Base-by-base conservation (phyloP, 768 basidiomycete genomes). In the Lentinula aciculospora region DNA sequence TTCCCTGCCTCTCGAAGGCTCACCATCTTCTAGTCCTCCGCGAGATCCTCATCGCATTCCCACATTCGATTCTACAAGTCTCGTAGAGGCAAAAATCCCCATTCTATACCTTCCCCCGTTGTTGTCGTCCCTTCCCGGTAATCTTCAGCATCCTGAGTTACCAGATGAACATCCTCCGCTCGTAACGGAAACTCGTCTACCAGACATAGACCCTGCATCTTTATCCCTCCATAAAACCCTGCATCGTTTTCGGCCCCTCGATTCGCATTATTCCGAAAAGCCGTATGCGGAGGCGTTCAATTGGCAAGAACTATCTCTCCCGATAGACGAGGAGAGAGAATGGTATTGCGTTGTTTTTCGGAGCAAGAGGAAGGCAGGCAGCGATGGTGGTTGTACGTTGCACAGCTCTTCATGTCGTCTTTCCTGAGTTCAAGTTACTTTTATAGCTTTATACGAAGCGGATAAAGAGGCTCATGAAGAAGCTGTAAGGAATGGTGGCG, bases 271-370 rank as follows among this genome's bases (percentile, higher is more conserved):
- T 61, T 87, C 92, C 0, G 64, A 60, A 9, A 70, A 69, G 3
- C 75, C 83, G 4, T 98, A 96, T 64, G 72, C 73, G 2, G 76
- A 84, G 27, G 89, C 92, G 2, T 98, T 98, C 77, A 97, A 97
- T 69, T 98, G 94, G 94, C 65, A 70, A 17, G 80, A 88, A 45
- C 74, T 96, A 1, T 66, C 69, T 3, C 76, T 96, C 13, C 86
- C 88, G 1, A 73, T 74, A 53, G 80, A 87, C 2, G 84, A 89
- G 46, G 89, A 90, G 62, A 75, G 91, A 37, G 90, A 93, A 58
- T 97, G 90, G 92, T 98, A 96, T 67, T 86, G 86, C 60, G 96
- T 98, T 10, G 92, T 84, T 15, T 98, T 98, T 71, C 80, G 92
- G 12, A 91, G 88, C 61, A 82, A 81, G 62, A 80, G 95, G 27